Base-by-base conservation (phyloP, 2,329 filamentous ascomycete species). In the Myriosclerotinia duriaeana region DNA sequence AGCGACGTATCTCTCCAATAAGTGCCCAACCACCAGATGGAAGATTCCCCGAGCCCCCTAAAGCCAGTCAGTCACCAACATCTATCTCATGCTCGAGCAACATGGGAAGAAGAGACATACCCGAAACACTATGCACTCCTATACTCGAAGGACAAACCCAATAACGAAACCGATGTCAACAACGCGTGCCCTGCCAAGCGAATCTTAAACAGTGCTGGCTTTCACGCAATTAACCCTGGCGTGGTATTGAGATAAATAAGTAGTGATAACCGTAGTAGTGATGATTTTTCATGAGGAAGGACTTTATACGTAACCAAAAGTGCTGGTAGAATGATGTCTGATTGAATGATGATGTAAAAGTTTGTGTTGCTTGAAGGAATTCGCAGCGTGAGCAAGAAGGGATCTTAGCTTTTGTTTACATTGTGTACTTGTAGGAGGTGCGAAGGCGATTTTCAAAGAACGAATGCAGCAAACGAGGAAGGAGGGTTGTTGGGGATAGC, bases 241-340 rank as follows among this genome's bases (percentile, higher is more conserved):
- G 14, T 9, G 12, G 2, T 11, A 50, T n/a, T 15, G 12, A 50
- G 58, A 8, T 26, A 50, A 36, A 50, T 26, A 11, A 8, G 58
- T 60, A 60, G 34, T 36, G 44, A 38, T 60, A 38, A 26, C 14
- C 15, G 44, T 38, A 14, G 8, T 50, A 60, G 46, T 60, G 44
- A 60, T 60, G 30, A 14, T 38, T 22, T 60, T 44, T 20, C 38
- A 50, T 30, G 14, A 60, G 20, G 48, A 38, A 38, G 56, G 26
- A 38, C 7, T 60, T 34, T 15, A 26, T 22, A 22, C 14, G 50
- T 15, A 36, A 20, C 34, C 8, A 26, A 60, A 38, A 50, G 2
- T 26, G 26, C 26, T 26, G 26, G 30, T 26, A 50, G 58, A 60
- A 60, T 50, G n/a, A 38, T 50, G 58, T 38, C 15, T 30, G 2